These are phyloP conservation scores for Salix caprea DNA, from an alignment of 345 rosid species.

Conservation along the genomic window DNA sequence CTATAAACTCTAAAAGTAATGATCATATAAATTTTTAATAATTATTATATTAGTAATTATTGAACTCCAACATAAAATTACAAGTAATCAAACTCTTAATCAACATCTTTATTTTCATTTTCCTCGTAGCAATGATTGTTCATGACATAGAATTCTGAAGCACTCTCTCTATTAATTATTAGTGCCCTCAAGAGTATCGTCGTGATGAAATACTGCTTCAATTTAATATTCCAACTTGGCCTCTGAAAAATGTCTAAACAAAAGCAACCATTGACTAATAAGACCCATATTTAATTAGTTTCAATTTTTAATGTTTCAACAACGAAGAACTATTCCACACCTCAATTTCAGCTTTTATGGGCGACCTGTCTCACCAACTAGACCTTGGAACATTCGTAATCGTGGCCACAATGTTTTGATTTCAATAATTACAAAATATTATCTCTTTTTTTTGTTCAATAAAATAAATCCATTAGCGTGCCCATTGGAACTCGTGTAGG, in stretches of 20 bases:
- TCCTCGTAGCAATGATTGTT: background rate
- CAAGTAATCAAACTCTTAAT: no score
- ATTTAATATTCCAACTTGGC: background rate
- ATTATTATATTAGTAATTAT: no score
- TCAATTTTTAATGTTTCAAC: background rate
- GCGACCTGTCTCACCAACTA: background rate
- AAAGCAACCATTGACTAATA: background rate
- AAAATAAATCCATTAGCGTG: background rate
- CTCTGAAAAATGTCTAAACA: no score
- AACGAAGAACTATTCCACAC: background rate
- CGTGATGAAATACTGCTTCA: background rate
- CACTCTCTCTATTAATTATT: background rate
- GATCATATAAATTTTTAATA: no score
- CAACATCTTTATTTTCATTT: no score
- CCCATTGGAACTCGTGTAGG: no score
- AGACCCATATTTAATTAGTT: background rate
- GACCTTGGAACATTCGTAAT: background rate
- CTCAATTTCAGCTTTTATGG: background rate
- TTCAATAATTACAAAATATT: no score
- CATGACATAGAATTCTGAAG: background rate
- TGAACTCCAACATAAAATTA: no score
- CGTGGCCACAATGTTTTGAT: background rate
- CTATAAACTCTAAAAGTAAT: no score
- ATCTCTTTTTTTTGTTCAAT: background rate
- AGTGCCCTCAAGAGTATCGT: background rate